Conservation (phyloP, 2,329 filamentous ascomycete species). For the Trichoderma cornu-damae region DNA sequence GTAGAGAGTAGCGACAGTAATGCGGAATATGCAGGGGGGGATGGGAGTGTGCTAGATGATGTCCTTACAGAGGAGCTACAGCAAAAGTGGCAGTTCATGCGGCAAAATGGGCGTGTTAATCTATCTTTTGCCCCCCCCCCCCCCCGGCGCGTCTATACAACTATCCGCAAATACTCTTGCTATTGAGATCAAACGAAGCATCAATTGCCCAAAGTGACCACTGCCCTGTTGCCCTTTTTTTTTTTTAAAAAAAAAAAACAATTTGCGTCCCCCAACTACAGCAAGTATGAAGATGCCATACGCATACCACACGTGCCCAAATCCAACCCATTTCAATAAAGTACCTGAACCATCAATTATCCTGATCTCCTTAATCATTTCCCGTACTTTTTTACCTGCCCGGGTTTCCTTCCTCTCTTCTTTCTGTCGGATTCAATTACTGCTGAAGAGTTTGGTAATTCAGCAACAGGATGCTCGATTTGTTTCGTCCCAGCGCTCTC, state of each 20-base stretch:
- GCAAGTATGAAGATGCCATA: not conserved
- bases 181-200: not conserved
- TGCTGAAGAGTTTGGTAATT: not conserved
- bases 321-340: not conserved
- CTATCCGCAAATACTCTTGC: not conserved
- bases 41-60: not conserved
- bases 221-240: not conserved
- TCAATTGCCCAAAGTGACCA: not conserved
- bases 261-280: not conserved
- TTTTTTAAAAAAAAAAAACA: not conserved
- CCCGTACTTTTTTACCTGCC: not conserved
- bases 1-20: too few species aligned
- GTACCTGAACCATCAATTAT: not conserved
- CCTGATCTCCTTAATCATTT: not conserved
- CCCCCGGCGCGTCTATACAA: too few species aligned
- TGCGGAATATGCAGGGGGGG: too few species aligned
- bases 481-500: not conserved
- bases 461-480: not conserved
- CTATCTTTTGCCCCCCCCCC: not conserved
- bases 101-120: not conserved
- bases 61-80: not conserved
- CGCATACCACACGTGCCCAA: not conserved
- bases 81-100: not conserved
- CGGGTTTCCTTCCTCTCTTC: not conserved
- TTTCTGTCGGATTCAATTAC: not conserved